Evolutionary conservation across 164 flowering plant genomes (phyloP).

Genomic region (Pachysandra terminalis): DNA sequence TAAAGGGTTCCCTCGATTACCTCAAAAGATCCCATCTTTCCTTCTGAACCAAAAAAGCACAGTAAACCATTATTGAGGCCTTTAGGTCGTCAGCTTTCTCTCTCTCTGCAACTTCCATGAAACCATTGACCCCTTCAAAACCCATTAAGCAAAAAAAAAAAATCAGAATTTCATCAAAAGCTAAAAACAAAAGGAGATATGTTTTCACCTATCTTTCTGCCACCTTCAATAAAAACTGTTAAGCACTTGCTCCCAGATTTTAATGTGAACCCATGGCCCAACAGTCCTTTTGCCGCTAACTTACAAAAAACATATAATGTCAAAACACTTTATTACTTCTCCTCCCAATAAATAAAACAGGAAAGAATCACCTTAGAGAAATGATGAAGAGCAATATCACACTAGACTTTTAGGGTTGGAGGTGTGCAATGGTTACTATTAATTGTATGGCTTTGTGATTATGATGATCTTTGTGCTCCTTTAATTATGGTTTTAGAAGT

Average conservation of each 20-base stretch:
- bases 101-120: background rate
- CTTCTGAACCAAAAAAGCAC: background rate
- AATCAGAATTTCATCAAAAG: conserved; percentile 1
- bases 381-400: background rate
- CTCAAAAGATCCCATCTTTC: background rate
- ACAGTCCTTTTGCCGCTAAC: background rate
- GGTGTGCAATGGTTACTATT: no score
- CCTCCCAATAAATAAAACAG: background rate
- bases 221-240: background rate
- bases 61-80: no score
- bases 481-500: conserved; percentile 20
- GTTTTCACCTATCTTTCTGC: background rate
- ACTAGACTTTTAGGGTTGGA: no score
- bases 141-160: background rate
- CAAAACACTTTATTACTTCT: background rate
- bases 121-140: no score
- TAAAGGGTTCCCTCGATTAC: background rate
- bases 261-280: conserved; percentile 6
- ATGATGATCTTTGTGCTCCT: conserved; percentile 5
- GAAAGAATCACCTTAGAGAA: background rate
- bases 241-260: background rate
- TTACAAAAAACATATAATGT: background rate
- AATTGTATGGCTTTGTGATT: no score
- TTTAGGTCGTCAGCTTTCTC: background rate
- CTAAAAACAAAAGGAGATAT: conserved; percentile 4